Evolutionary conservation across 768 basidiomycete species (phyloP), one percentile per base, ranked within the genome.

Genomic region (Rhizopogon vesiculosus): DNA sequence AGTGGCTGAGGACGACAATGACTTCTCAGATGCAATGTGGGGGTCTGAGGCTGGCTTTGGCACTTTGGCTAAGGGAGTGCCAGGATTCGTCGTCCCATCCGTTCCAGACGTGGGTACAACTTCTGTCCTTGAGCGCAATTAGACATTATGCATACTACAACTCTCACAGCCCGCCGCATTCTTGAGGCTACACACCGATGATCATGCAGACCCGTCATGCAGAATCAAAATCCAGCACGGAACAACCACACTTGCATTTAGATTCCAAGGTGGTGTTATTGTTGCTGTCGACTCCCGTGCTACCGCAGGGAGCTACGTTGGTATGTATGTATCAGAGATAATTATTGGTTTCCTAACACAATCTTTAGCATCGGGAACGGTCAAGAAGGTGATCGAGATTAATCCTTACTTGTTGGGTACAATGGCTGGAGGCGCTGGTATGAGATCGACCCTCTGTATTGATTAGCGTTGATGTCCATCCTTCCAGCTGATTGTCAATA

Each of bases 371-470:
- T 93, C 88, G 18, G 95, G 96, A 53, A 98, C 96, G 15, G 93
- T 99, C 59, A 98, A 96, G 80, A 99, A 98, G 78, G 95, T 99
- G 60, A 98, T 99, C 64, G 97, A 99, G 76, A 99, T 99, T 74
- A 98, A 98, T 76, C 93, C 93, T 42, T 98, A 94, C 76, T 75
- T 99, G 49, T 82, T 99, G n/a, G 97, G 97, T 58, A 99, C 97
- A 1, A 98, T 99, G 96, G 97, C 97, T 59, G 97, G 97, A 73
- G 96, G 96, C 72, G 97, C 97, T 63, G 96, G 94, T 86, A 66
- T 61, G 80, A 78, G 50, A 22, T 52, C 16, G 35, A 39, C 2
- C 54, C 39, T 58, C 10, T 53, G 53, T 45, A 28, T 8, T 38
- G 18, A 31, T 44, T 1, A 8, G 41, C 63, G 46, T 58, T 53